Base-by-base conservation (phyloP, 148 eudicot genomes). In the Chenopodium suecicum region DNA sequence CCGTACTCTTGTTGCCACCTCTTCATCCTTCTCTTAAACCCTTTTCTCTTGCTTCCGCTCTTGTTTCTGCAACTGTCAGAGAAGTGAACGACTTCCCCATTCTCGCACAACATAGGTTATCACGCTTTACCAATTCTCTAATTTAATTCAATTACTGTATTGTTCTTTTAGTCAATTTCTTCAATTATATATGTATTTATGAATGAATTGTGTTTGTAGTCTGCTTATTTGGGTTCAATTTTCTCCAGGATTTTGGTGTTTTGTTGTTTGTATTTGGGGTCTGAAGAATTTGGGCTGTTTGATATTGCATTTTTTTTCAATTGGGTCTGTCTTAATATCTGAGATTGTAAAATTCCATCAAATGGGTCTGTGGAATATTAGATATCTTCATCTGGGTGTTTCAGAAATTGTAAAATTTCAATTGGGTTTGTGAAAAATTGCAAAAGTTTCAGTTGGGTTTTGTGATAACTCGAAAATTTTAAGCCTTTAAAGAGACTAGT, bases 61-160 rank as follows among this genome's bases (percentile, higher is more conserved):
- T 25, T 23, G 20, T 29, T 63, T 80, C 78, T 73, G 82, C 27
- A 73, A 64, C 50, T 73, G 77, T 80, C 82, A 80, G 82, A 3
- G 67, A 13, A 52, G 27, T 50, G 48, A 79, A 5, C 50, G 16
- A 17, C 34, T 8, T 1, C 66, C 47, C 67, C n/a, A 50, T 75
- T 10, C 78, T 29, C 66, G 25, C 70, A 46, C 74, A 56, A 4
- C 82, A 63, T 80, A 62, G 82, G 71, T 72, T 65, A 27, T 65
- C 70, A 27, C 58, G 70, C 72, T 44, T 80, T 19, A 32, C 25
- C 23, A 19, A 11, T 64, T 34, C n/a, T 66, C 52, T 12, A 25
- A 1, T 31, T 81, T 66, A 47, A 41, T 34, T 34, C 19, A 25
- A 8, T 12, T 34, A 2, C 62, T 60, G n/a, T 20, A 29, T 56